Percentiles rank a stretch among this genome's conserved stretches.
Evolutionary conservation across 345 rosid species (phyloP).

Genomic region (Populus pruinosa): DNA sequence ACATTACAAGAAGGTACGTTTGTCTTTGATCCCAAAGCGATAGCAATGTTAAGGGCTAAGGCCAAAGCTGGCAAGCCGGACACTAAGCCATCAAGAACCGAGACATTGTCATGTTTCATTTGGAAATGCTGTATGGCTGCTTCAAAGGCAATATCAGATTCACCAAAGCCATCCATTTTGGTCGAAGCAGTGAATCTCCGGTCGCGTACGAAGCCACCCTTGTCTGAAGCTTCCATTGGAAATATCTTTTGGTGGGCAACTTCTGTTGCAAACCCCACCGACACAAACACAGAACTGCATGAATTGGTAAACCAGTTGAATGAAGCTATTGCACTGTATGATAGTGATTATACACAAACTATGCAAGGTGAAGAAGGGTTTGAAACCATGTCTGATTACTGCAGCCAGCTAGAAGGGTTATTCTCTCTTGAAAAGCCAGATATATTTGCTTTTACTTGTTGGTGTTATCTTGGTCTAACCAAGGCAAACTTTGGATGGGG

Average conservation of each 20-base stretch:
- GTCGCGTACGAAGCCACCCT: not conserved
- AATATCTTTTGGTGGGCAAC: slow-evolving; percentile 5
- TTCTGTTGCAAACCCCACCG: not conserved
- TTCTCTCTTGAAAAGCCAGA: not conserved
- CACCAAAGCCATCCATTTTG: slow-evolving; percentile 5
- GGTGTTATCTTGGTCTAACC: not conserved
- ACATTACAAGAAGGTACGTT: slow-evolving; percentile 11
- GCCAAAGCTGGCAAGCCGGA: not conserved
- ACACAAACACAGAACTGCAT: not conserved
- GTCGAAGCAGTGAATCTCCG: slow-evolving; percentile 18
- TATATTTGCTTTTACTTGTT: slow-evolving; percentile 4
- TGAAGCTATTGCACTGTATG: not conserved
- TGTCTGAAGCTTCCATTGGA: not conserved
- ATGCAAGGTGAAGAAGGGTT: slow-evolving; percentile 3
- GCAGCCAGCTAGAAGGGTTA: not conserved
- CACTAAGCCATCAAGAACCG: not conserved
- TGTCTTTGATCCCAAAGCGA: not conserved
- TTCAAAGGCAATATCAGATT: not conserved
- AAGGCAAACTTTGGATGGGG: slow-evolving; percentile 14
- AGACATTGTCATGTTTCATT: slow-evolving; percentile 7
- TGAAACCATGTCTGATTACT: not conserved
- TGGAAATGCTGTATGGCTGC: slow-evolving; percentile 16
- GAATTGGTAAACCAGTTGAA: not conserved
- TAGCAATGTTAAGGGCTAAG: not conserved
- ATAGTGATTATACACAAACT: not conserved